These are phyloP conservation scores for Garcia nutans DNA, from an alignment of 345 rosid genomes.

Conservation along the genomic window DNA sequence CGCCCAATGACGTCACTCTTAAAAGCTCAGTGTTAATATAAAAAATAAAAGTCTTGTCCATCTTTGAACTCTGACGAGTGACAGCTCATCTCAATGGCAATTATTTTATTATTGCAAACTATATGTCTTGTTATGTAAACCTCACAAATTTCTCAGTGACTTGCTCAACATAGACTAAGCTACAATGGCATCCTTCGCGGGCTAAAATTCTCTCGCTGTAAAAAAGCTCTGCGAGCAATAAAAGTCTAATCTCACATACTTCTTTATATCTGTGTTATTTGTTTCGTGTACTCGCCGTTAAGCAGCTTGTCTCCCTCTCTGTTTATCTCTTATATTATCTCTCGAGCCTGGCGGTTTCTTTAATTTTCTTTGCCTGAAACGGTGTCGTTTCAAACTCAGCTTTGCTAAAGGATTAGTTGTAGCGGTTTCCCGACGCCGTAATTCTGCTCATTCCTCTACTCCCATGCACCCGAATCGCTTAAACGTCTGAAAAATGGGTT, in stretches of 20 bases:
- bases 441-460: conserved; percentile 1
- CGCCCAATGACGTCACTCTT: conserved; percentile 7
- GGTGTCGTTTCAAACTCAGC: conserved; percentile 5
- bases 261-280: not conserved
- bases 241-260: not conserved
- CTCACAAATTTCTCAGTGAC: conserved; percentile 1
- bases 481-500: conserved; percentile 47
- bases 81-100: conserved; percentile 20
- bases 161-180: conserved; percentile 7
- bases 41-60: not conserved
- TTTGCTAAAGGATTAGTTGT: not conserved
- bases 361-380: not conserved
- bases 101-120: conserved; percentile 10
- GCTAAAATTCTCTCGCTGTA: not conserved
- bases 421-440: conserved; percentile 11
- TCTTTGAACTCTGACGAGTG: conserved; percentile 6
- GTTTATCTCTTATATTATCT: no score
- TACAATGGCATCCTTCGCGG: conserved; percentile 30
- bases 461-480: conserved; percentile 17
- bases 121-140: not conserved
- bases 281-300: not conserved
- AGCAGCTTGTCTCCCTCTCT: not conserved
- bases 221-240: not conserved
- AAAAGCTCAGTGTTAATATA: not conserved
- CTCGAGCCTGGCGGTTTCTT: not conserved